Base-by-base conservation (phyloP, 2,329 filamentous ascomycete genomes). In the Mycosphaerella arachidis region DNA sequence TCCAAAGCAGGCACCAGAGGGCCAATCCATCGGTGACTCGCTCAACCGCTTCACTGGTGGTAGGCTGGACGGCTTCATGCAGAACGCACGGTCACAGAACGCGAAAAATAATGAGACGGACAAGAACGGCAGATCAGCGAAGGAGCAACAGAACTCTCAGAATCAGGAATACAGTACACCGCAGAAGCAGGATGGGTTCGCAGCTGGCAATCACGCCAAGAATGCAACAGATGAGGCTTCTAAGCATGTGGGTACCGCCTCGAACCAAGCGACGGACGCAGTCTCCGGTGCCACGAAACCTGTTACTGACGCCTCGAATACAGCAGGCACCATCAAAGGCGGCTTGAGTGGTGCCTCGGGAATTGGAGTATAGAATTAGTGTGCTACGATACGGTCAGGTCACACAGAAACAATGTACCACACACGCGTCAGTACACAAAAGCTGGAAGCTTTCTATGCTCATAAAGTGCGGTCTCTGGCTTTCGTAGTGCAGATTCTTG, bases 31-130 rank as follows among this genome's bases (percentile, higher is more conserved):
- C 40, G 76, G 76, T n/a, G 75, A 78, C 58, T 74, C 73, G 57
- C 64, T 78, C 18, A 77, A 78, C 56, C 67, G 57, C 20, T 62
- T 77, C 9, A 76, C 73, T 0, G 76, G 76, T 8, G 75, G 76
- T 27, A 66, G 73, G 31, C 67, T 75, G 51, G 63, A 67, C 52
- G 75, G 71, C 58, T 64, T 76, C 51, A 73, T 73, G 66, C 70
- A 72, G 24, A 57, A 59, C 46, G 68, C 64, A 8, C 58, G 67
- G 30, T 59, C 58, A 8, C 58, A 64, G 45, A 63, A 63, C 37
- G 60, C 63, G 12, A 67, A 67, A 57, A 58, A 63, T 33, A 59
- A 60, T n/a, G 58, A 63, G 16, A 59, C 61, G 6, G 65, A 63
- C 37, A 61, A 68, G 55, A 61, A 61, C 27, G 64, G 63, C 46